Evolutionary conservation across 1,284 basidiomycete species (phyloP).

Genomic region (Cystobasidium pallidum): DNA sequence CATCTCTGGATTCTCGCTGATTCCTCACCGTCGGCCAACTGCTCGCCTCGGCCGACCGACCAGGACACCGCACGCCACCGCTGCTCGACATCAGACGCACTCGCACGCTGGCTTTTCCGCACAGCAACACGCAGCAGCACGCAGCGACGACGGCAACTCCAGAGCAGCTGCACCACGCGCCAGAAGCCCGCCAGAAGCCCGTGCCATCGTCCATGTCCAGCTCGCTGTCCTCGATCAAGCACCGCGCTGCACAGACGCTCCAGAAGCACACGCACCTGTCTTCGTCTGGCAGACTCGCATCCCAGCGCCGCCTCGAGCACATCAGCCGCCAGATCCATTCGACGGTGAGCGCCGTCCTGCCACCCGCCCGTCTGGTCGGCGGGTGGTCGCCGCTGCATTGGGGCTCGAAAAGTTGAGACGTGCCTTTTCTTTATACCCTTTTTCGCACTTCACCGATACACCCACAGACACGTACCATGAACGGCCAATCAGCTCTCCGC

Average conservation of each 20-base stretch:
- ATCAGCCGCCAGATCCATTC: conserved; percentile 19
- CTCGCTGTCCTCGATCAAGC: conserved; percentile 23
- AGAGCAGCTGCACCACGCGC: neutral
- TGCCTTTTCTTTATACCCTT: conserved; percentile 8
- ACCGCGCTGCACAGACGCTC: neutral
- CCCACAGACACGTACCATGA: conserved; percentile 13
- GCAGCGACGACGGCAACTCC: neutral
- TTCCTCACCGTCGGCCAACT: neutral
- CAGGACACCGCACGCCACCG: neutral
- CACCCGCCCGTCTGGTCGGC: neutral
- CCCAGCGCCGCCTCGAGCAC: neutral
- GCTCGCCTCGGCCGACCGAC: conserved; percentile 6
- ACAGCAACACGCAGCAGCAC: conserved; percentile 1
- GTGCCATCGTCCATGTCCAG: conserved; percentile 4
- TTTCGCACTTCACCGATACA: neutral
- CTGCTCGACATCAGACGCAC: too few relatives aligned
- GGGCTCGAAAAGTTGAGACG: conserved; percentile 22
- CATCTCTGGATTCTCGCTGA: neutral
- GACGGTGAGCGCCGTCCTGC: neutral
- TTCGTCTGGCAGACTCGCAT: neutral
- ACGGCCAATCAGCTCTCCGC: conserved; percentile 9
- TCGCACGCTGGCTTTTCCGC: neutral
- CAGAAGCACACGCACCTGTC: conserved; percentile 15
- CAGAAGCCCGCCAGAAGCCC: too few relatives aligned
- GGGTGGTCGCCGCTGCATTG: neutral